These are phyloP conservation scores for Roridomyces roridus DNA, from an alignment of 768 basidiomycete genomes.

Conservation along the genomic window DNA sequence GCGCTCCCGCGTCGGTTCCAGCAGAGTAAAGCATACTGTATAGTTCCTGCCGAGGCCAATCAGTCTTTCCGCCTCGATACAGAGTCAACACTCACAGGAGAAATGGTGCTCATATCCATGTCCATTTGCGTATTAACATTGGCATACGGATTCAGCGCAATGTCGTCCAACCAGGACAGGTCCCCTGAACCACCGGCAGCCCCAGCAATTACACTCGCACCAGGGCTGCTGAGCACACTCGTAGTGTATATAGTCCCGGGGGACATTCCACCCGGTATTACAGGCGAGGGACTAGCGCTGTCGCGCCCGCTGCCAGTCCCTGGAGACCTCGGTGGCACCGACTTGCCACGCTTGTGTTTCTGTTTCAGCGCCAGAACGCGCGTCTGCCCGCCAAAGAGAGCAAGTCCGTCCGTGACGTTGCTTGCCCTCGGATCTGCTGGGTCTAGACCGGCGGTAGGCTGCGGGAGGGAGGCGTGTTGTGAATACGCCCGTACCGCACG, in stretches of 20 bases:
- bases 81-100: neutral
- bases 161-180: constrained; percentile 22
- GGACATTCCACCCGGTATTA: too few relatives aligned
- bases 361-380: constrained; percentile 43
- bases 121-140: neutral
- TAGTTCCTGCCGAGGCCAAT: constrained; percentile 8
- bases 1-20: too few relatives aligned
- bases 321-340: neutral
- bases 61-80: neutral
- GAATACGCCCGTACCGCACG: constrained; percentile 47
- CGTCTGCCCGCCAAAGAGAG: constrained; percentile 61
- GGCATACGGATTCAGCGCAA: constrained; percentile 1
- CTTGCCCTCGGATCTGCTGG: constrained; percentile 25
- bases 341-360: constrained; percentile 20
- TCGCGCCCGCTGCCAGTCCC: neutral
- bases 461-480: constrained; percentile 27
- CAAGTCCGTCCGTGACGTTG: constrained; percentile 52
- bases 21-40: constrained; percentile 15
- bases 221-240: too few relatives aligned
- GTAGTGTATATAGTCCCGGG: too few relatives aligned
- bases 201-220: neutral
- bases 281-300: neutral
- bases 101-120: constrained; percentile 4
- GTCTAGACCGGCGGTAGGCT: constrained; percentile 9
- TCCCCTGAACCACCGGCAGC: neutral